Evolutionary conservation across 768 basidiomycete genomes (phyloP).

Genomic region (Leucocoprinus leucothites): DNA sequence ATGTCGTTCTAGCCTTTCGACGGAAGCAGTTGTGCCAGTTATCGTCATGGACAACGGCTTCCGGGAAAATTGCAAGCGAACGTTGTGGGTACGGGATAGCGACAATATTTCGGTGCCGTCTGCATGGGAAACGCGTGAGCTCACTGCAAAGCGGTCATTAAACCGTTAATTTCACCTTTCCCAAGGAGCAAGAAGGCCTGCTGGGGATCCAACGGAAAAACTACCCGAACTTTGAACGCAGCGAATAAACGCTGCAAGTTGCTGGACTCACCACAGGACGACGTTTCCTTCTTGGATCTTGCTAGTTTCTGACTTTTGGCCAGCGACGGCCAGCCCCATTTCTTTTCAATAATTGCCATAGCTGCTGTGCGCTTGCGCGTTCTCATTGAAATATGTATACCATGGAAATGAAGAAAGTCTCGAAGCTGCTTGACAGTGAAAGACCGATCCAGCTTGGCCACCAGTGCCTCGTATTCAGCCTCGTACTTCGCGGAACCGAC

Average conservation of each 20-base stretch:
- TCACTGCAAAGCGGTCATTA: conserved; percentile 4
- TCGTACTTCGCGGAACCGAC: conserved; percentile 39
- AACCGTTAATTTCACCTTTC: conserved; percentile 43
- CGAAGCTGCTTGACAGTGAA: conserved; percentile 65
- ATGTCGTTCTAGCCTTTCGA: conserved; percentile 46
- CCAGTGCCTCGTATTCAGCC: conserved; percentile 47
- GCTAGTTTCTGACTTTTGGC: conserved; percentile 46
- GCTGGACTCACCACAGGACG: conserved; percentile 40
- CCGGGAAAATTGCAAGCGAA: conserved; percentile 55
- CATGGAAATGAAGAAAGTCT: conserved; percentile 48
- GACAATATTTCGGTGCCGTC: conserved; percentile 64
- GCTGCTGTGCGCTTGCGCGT: conserved; percentile 37
- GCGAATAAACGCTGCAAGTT: conserved; percentile 5
- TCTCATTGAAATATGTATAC: conserved; percentile 28
- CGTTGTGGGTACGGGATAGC: conserved; percentile 56
- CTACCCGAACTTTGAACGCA: conserved; percentile 29
- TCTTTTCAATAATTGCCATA: conserved; percentile 54
- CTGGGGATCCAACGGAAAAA: conserved; percentile 50
- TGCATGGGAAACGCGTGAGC: conserved; percentile 21
- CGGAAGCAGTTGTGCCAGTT: conserved; percentile 51
- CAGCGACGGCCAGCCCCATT: conserved; percentile 70
- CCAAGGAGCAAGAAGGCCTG: conserved; percentile 72
- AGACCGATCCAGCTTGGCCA: conserved; percentile 52
- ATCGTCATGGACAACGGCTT: conserved; percentile 58
- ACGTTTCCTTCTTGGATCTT: conserved; percentile 47